A percentile compares a stretch with the other conserved stretches of the same genome.
Evolutionary conservation across 202 grass and related monocot species (phyloP).

Genomic region (Eragrostis tef): DNA sequence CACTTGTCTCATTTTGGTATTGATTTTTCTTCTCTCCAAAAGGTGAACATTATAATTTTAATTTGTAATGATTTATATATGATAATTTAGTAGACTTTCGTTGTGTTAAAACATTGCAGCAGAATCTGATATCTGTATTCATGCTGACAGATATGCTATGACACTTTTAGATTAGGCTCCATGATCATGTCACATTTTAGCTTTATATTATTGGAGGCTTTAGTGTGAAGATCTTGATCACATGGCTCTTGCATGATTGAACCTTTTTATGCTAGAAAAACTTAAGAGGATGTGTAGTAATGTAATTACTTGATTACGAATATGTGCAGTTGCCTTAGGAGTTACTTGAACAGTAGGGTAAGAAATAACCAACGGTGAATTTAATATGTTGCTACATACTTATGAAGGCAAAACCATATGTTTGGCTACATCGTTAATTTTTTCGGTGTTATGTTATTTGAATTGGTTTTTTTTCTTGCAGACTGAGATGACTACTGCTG

Average conservation of each 20-base stretch:
- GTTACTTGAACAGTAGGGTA: conserved; percentile 25
- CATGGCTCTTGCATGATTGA: not conserved
- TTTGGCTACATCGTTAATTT: conserved; percentile 6
- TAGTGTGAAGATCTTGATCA: conserved; percentile 7
- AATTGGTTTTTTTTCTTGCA: conserved; percentile 45
- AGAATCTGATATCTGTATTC: not conserved
- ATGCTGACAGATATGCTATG: not conserved
- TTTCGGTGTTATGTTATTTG: conserved; percentile 16
- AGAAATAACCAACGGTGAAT: not conserved
- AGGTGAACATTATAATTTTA: conserved; percentile 53
- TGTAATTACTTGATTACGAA: not conserved
- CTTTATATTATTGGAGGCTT: conserved; percentile 7
- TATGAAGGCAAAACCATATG: not conserved
- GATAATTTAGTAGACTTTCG: not conserved
- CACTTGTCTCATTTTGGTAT: conserved; percentile 96
- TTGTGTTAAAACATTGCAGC: not conserved
- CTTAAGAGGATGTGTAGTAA: conserved; percentile 5
- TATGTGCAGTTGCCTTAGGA: not conserved
- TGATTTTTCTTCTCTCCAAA: conserved; percentile 96
- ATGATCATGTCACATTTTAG: conserved; percentile 3
- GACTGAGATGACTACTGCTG: conserved; percentile 99
- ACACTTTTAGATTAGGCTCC: not conserved
- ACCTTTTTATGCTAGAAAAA: conserved; percentile 3
- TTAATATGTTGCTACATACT: too few relatives aligned
- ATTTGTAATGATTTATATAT: not conserved